These are phyloP conservation scores for Nemania sp. DNA, from an alignment of 2,329 filamentous ascomycete genomes.

Conservation along the genomic window DNA sequence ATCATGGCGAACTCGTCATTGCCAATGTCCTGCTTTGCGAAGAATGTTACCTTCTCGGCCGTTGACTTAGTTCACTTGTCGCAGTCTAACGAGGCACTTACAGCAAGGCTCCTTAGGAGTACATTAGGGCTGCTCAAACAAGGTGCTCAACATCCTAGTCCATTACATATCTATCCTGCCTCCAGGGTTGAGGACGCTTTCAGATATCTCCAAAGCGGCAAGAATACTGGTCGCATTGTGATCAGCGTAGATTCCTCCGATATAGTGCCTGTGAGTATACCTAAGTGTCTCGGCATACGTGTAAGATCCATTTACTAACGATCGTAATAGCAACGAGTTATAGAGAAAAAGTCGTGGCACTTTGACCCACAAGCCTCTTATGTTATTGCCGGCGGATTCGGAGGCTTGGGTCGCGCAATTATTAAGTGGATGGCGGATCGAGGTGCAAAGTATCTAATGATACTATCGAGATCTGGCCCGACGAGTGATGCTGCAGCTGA, in stretches of 20 bases:
- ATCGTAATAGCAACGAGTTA: slow-evolving; percentile 39
- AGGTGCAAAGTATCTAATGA: slow-evolving; percentile 45
- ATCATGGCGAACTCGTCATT: slow-evolving; percentile 53
- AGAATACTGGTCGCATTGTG: slow-evolving; percentile 44
- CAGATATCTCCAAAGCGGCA: slow-evolving; percentile 43
- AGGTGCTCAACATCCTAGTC: slow-evolving; percentile 39
- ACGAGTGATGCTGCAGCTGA: slow-evolving; percentile 36
- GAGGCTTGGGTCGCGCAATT: slow-evolving; percentile 48
- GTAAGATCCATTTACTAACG: background rate
- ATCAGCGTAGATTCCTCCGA: slow-evolving; percentile 41
- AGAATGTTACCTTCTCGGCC: slow-evolving; percentile 45
- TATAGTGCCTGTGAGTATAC: slow-evolving; percentile 46
- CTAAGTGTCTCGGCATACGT: background rate
- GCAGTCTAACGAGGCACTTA: slow-evolving; percentile 34
- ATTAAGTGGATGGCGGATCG: slow-evolving; percentile 45
- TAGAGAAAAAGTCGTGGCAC: slow-evolving; percentile 41
- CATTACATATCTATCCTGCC: slow-evolving; percentile 43
- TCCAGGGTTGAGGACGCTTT: slow-evolving; percentile 44
- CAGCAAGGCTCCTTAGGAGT: slow-evolving; percentile 32
- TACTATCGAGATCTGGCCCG: slow-evolving; percentile 45
- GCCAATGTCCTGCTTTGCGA: slow-evolving; percentile 55
- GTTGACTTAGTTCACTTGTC: slow-evolving; percentile 43
- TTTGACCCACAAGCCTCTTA: slow-evolving; percentile 47
- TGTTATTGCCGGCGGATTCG: slow-evolving; percentile 48
- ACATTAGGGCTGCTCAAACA: slow-evolving; percentile 37